Conservation (phyloP, 176 grass and related monocot genomes). For the Lolium rigidum region DNA sequence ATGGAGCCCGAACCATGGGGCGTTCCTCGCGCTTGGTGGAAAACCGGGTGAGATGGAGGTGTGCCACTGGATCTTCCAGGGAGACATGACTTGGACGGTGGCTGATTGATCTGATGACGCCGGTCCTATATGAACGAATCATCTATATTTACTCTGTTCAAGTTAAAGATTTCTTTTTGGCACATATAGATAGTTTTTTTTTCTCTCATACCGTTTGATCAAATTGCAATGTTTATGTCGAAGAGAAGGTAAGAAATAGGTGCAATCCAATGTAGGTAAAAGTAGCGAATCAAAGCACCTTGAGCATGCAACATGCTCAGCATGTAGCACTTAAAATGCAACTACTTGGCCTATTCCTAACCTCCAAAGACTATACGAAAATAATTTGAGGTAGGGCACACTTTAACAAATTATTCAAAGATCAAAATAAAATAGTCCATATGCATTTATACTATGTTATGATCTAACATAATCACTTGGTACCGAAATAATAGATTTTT, state of each 20-base stretch:
- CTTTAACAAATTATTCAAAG: no score
- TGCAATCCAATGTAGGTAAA: not conserved
- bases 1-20: not conserved
- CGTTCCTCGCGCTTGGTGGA: conserved; percentile 4
- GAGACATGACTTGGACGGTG: not conserved
- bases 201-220: not conserved
- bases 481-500: no score
- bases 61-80: conserved; percentile 28
- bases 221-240: not conserved
- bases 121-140: not conserved
- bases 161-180: not conserved
- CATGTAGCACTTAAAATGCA: not conserved
- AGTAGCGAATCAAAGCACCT: not conserved
- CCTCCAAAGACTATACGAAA: no score
- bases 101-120: not conserved
- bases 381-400: no score
- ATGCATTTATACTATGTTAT: no score
- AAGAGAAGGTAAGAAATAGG: not conserved
- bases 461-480: no score
- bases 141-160: not conserved
- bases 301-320: not conserved
- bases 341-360: not conserved
- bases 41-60: conserved; percentile 2
- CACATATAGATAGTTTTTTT: no score
- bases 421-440: no score